These are phyloP conservation scores for Candida cerambycidarum DNA, from an alignment of 805 yeast genomes.

Conservation along the genomic window DNA sequence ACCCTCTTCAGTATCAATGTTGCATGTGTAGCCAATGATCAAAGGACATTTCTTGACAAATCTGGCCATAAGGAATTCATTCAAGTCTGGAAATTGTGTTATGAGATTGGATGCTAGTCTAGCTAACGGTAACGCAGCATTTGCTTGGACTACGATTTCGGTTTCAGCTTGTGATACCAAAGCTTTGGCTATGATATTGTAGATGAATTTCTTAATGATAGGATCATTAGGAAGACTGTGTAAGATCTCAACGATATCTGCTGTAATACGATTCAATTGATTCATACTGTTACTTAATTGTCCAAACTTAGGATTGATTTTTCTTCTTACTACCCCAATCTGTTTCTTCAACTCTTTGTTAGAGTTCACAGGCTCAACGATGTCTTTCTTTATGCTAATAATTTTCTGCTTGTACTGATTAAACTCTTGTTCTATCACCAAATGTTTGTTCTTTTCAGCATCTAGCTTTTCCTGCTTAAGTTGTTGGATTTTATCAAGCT, in stretches of 20 bases:
- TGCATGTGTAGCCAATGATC: conserved; percentile 77
- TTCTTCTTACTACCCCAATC: conserved; percentile 64
- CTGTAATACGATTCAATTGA: conserved; percentile 55
- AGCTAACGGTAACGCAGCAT: conserved; percentile 78
- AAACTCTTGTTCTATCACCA: conserved; percentile 45
- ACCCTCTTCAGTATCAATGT: conserved; percentile 79
- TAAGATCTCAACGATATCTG: conserved; percentile 53
- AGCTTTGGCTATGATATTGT: conserved; percentile 83
- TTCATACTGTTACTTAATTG: conserved; percentile 73
- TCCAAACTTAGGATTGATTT: conserved; percentile 86
- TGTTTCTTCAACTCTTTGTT: conserved; percentile 53
- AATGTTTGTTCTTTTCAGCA: conserved; percentile 28
- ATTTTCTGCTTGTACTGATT: conserved; percentile 52
- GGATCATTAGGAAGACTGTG: conserved; percentile 42
- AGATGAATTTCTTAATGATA: conserved; percentile 51
- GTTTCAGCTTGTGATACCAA: conserved; percentile 89
- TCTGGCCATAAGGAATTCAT: conserved; percentile 67
- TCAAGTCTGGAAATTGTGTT: conserved; percentile 47
- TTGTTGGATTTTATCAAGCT: no score
- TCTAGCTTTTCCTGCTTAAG: conserved; percentile 15
- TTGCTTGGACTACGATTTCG: conserved; percentile 78
- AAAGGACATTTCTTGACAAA: conserved; percentile 89
- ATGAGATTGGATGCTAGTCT: conserved; percentile 58
- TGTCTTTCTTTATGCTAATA: conserved; percentile 54
- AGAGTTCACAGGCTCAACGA: conserved; percentile 53